phyloP scores from a whole-genome alignment of 176 grass and related monocot genomes.

The Lolium perenne region DNA sequence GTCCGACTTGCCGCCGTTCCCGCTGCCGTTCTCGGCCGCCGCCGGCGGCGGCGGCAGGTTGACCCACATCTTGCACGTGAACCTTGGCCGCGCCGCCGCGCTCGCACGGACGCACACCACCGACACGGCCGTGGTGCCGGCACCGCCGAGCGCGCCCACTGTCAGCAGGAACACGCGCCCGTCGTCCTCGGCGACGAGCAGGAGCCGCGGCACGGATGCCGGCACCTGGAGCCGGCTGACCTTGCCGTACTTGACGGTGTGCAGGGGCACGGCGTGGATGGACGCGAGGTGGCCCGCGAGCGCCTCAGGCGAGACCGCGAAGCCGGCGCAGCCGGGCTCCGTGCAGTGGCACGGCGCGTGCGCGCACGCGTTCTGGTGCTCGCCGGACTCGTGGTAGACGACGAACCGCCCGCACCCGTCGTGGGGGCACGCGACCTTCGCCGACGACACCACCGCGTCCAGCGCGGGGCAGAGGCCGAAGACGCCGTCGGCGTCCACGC shows the following conservation, averaged over 20 bases:
- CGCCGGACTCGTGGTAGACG: conserved; percentile 8
- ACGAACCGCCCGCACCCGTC: conserved; percentile 11
- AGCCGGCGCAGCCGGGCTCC: conserved; percentile 40
- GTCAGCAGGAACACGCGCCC: conserved; percentile 37
- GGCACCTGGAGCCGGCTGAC: conserved; percentile 17
- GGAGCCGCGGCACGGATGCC: background rate
- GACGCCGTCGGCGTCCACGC: background rate
- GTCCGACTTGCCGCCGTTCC: background rate
- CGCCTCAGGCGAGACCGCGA: background rate
- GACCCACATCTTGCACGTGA: conserved; percentile 43
- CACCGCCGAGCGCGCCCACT: conserved; percentile 13
- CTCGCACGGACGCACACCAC: conserved; percentile 37
- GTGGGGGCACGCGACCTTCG: conserved; percentile 23
- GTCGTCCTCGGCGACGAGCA: conserved; percentile 9
- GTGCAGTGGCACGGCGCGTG: conserved; percentile 41
- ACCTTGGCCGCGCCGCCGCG: conserved; percentile 11
- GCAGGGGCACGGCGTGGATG: conserved; percentile 25
- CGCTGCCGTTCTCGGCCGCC: too few relatives aligned
- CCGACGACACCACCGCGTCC: conserved; percentile 1
- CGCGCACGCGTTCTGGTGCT: conserved; percentile 28
- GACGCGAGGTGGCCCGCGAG: conserved; percentile 18
- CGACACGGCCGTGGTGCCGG: background rate
- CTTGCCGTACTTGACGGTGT: background rate
- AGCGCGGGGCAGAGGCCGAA: conserved; percentile 36
- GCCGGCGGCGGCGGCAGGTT: background rate